These are phyloP conservation scores for Sugiyamaella sp. DNA, from an alignment of 1,139 yeast genomes.

Conservation along the genomic window DNA sequence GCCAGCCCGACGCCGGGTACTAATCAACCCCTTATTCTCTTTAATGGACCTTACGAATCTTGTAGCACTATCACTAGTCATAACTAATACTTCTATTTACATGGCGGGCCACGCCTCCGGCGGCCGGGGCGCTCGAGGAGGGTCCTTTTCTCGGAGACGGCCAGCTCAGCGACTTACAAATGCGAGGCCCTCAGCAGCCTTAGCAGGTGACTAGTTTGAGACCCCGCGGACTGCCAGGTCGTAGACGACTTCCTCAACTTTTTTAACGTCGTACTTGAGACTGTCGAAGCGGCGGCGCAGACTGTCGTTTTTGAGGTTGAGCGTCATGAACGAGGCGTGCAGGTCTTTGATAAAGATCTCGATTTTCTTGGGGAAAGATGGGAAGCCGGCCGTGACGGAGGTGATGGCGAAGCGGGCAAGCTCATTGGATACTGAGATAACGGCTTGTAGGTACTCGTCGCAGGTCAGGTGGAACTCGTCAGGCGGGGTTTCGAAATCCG, in stretches of 20 bases:
- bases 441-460: constrained; percentile 41
- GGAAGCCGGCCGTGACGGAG: constrained; percentile 36
- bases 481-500: constrained; percentile 18
- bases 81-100: too few species aligned
- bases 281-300: constrained; percentile 41
- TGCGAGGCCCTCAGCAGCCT: background rate
- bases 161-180: too few species aligned
- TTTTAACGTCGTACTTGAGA: constrained; percentile 43
- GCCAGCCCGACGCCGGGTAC: too few species aligned
- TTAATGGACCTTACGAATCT: too few species aligned
- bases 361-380: constrained; percentile 24
- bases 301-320: constrained; percentile 42
- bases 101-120: too few species aligned
- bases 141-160: too few species aligned
- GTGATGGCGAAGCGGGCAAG: constrained; percentile 40
- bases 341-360: constrained; percentile 37
- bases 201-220: constrained; percentile 11
- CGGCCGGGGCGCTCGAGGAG: too few species aligned
- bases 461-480: constrained; percentile 33
- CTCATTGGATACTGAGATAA: constrained; percentile 37
- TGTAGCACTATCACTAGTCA: too few species aligned
- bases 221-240: constrained; percentile 38
- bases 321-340: constrained; percentile 39
- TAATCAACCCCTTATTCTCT: too few species aligned
- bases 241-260: constrained; percentile 42